A percentile compares a stretch with the other conserved stretches of the same genome.
These are phyloP conservation scores for Cercospora sp. DNA, from an alignment of 2,329 filamentous ascomycete species.

Conservation along the genomic window DNA sequence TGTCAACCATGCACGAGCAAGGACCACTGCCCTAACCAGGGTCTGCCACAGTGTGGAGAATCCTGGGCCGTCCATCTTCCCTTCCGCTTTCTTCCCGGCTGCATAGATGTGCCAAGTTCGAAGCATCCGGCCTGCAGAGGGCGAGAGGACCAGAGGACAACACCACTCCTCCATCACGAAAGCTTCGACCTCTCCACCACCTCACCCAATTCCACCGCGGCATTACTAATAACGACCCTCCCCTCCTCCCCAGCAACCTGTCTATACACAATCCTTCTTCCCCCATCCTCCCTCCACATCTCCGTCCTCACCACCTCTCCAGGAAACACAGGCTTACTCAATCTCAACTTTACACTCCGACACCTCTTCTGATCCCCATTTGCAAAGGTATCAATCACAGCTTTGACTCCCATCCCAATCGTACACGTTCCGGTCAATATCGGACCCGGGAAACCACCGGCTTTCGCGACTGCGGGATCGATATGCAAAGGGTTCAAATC, in stretches of 20 bases:
- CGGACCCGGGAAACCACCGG: not conserved
- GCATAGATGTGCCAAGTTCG: not conserved
- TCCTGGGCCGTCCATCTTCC: not conserved
- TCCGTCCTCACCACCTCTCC: not conserved
- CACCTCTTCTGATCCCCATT: not conserved
- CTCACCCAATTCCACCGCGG: not conserved
- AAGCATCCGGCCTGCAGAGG: not conserved
- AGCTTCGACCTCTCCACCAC: not conserved
- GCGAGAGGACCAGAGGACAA: not conserved
- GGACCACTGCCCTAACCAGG: not conserved
- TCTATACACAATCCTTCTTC: not conserved
- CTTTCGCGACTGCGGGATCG: not conserved
- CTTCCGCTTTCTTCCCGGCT: constrained; percentile 5
- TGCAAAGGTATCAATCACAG: not conserved
- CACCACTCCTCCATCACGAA: not conserved
- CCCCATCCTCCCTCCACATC: not conserved
- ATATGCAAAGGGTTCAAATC: not conserved
- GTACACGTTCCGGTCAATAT: not conserved
- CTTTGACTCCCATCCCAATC: not conserved
- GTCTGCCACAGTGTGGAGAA: constrained; percentile 4
- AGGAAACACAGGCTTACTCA: not conserved
- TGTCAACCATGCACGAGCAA: not conserved
- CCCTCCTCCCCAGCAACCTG: not conserved
- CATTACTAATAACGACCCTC: not conserved
- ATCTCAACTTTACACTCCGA: not conserved